Conservation (phyloP, 2,329 filamentous ascomycete species). For the Claviceps spartinae region DNA sequence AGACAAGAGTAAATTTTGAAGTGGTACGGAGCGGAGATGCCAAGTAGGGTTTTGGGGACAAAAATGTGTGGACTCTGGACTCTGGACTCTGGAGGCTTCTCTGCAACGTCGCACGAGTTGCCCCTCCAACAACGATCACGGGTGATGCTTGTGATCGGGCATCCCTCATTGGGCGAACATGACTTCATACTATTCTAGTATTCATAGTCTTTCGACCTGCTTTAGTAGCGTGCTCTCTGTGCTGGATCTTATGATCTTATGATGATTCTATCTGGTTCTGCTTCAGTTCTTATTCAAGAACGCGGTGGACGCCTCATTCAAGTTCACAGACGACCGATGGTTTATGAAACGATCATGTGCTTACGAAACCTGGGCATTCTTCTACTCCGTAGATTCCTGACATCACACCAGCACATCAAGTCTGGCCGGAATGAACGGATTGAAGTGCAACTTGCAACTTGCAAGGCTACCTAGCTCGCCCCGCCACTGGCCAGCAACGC, state of each 20-base stretch:
- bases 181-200: background rate
- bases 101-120: background rate
- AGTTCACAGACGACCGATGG: background rate
- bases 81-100: no score
- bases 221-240: background rate
- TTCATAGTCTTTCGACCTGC: no score
- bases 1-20: background rate
- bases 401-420: background rate
- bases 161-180: slow-evolving; percentile 1
- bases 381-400: background rate
- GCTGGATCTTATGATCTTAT: background rate
- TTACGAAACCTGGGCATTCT: background rate
- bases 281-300: background rate
- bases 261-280: background rate
- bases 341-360: background rate
- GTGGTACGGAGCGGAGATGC: no score
- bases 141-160: background rate
- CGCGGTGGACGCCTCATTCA: no score
- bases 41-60: no score
- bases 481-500: slow-evolving; percentile 1
- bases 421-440: background rate
- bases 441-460: background rate
- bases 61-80: no score
- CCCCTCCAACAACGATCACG: background rate
- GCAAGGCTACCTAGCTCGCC: background rate